phyloP scores from a whole-genome alignment of 2,329 filamentous ascomycete species.

The Nannizzia gypsea region DNA sequence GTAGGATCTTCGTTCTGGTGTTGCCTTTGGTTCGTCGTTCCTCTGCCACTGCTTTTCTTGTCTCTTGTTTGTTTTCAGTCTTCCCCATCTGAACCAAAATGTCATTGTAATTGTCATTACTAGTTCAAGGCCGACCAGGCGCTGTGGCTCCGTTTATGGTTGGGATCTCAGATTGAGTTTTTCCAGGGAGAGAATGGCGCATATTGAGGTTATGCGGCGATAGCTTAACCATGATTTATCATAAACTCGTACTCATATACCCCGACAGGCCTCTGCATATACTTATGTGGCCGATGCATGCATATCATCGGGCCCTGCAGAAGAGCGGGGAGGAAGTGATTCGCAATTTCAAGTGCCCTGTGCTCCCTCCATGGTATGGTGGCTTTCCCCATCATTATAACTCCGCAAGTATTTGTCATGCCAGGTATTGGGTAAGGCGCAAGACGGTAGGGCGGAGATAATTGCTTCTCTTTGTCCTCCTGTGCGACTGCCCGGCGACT shows the following conservation, averaged over 20 bases:
- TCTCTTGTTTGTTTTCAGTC: not conserved
- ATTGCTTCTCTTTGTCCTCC: not conserved
- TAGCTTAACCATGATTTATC: constrained; percentile 3
- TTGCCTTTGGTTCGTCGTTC: not conserved
- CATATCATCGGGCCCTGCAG: constrained; percentile 3
- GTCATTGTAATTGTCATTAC: not conserved
- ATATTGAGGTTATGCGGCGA: not conserved
- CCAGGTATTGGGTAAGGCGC: not conserved
- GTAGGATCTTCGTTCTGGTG: not conserved
- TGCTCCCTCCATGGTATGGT: not conserved
- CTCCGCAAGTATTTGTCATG: not conserved
- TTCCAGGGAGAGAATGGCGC: not conserved
- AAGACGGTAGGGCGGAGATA: not conserved
- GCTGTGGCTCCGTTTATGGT: not conserved
- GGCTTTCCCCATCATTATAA: not conserved
- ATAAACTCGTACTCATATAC: not conserved
- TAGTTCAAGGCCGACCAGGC: not conserved
- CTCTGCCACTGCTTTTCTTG: not conserved
- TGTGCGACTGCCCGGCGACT: not conserved
- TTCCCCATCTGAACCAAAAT: not conserved
- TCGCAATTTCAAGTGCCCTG: not conserved
- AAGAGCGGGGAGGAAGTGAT: not conserved
- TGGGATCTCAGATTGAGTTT: not conserved
- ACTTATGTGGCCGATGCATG: not conserved
- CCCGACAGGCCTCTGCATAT: not conserved